Percentiles rank a stretch among this genome's conserved stretches.
These are phyloP conservation scores for Posidonia oceanica DNA, from an alignment of 116 monocot species.

Conservation along the genomic window DNA sequence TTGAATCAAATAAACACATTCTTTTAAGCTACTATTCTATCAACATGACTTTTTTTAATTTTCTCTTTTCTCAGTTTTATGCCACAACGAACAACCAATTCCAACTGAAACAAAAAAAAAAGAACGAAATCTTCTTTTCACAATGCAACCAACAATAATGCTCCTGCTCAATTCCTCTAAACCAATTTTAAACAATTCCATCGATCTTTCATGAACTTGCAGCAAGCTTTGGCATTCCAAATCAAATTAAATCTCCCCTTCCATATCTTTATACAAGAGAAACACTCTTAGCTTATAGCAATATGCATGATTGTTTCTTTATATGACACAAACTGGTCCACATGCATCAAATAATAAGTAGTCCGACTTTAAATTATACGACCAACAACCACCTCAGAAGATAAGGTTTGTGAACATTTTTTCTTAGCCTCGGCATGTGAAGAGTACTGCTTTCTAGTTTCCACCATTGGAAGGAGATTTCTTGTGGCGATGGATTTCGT, in stretches of 20 bases:
- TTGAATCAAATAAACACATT: too few species aligned
- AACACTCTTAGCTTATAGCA: too few species aligned
- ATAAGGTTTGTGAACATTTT: neutral
- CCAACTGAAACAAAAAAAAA: neutral
- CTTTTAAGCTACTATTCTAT: neutral
- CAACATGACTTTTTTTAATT: neutral
- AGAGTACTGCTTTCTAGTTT: neutral
- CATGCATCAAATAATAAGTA: neutral
- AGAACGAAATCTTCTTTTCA: too few species aligned
- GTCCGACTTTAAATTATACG: neutral
- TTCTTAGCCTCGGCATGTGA: neutral
- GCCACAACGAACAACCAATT: neutral
- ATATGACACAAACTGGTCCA: too few species aligned
- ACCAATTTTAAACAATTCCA: neutral
- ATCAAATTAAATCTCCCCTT: too few species aligned
- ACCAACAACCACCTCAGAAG: too few species aligned
- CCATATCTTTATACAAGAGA: too few species aligned
- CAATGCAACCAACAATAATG: too few species aligned
- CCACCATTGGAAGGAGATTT: neutral
- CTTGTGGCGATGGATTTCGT: constrained; percentile 5
- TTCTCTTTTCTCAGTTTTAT: neutral
- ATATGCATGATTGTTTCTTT: too few species aligned
- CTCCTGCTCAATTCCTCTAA: neutral
- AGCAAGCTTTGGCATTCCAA: neutral
- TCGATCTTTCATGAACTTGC: too few species aligned